Evolutionary conservation across 2,329 filamentous ascomycete genomes (phyloP).

Genomic region (Beauveria rudraprayagi): DNA sequence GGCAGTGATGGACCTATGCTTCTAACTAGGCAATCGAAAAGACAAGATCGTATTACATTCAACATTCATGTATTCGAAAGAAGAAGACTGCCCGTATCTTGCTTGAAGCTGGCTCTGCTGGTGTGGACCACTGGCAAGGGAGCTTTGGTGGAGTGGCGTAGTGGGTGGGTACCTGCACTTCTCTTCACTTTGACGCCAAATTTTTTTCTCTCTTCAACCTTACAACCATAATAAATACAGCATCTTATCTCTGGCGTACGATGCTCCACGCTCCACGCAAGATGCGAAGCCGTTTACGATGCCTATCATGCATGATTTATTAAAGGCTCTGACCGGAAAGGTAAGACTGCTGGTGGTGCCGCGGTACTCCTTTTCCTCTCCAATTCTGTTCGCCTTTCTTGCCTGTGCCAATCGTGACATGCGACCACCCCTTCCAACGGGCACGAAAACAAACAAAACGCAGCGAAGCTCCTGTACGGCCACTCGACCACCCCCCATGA

Average conservation of each 20-base stretch:
- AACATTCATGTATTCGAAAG: no score
- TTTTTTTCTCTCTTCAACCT: not conserved
- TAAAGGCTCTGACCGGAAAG: not conserved
- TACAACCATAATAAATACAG: not conserved
- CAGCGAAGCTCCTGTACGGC: conserved; percentile 12
- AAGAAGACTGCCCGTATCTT: not conserved
- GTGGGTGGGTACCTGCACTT: not conserved
- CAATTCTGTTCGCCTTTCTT: not conserved
- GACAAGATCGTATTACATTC: no score
- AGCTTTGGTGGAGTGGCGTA: not conserved
- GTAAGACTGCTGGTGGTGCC: not conserved
- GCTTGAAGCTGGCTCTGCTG: no score
- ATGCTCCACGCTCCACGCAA: not conserved
- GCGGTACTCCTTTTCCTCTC: not conserved
- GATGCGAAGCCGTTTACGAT: not conserved
- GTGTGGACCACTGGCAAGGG: not conserved
- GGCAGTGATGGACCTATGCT: no score
- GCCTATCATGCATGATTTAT: not conserved
- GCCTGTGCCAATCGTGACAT: not conserved
- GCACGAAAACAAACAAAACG: not conserved
- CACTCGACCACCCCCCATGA: conserved; percentile 4
- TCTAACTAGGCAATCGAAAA: no score
- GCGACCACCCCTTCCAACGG: not conserved
- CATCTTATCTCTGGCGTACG: not conserved
- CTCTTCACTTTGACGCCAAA: not conserved